phyloP scores from a whole-genome alignment of 1,284 basidiomycete genomes.

The Tylopilus sp. region DNA sequence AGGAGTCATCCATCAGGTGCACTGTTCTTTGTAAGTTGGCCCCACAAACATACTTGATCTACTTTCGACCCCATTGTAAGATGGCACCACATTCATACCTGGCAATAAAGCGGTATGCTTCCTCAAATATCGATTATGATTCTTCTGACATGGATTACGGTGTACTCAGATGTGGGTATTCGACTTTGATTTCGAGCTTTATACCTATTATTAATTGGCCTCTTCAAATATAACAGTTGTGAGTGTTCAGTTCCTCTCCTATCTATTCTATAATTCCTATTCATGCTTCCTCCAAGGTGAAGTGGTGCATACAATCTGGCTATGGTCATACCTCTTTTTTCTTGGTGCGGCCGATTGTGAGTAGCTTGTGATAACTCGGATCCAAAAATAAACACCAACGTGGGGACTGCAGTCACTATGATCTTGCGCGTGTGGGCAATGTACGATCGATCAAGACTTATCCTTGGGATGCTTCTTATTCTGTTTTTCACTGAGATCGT shows the following conservation, averaged over 20 bases:
- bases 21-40: conserved; percentile 2
- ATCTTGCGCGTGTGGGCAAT: background rate
- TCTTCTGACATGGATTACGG: background rate
- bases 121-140: background rate
- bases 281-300: background rate
- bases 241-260: no score
- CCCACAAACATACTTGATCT: background rate
- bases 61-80: background rate
- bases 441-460: background rate
- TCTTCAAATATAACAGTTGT: no score
- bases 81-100: background rate
- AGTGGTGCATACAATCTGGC: background rate
- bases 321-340: background rate
- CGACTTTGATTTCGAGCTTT: no score
- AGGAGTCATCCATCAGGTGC: conserved; percentile 1
- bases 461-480: background rate
- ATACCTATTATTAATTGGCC: no score
- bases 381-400: no score
- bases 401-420: no score
- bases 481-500: background rate
- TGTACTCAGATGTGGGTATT: background rate
- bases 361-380: no score
- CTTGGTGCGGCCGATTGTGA: background rate
- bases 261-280: no score
- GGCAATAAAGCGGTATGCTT: background rate